Base-by-base conservation (phyloP, 2,329 filamentous ascomycete genomes). In the Pestalotiopsis sp. region DNA sequence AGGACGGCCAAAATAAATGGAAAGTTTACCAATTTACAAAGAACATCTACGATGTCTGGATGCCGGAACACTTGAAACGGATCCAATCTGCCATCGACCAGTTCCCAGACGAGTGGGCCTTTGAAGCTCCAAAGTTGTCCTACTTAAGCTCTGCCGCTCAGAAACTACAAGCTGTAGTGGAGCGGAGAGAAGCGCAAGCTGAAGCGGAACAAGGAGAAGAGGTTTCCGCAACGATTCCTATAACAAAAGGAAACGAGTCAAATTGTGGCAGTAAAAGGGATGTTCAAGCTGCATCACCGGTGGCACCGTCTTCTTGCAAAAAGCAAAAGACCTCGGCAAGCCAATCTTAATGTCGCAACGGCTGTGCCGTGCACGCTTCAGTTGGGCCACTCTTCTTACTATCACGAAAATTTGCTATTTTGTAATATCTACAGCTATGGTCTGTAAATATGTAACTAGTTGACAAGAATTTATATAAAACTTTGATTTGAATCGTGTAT, bases 1-100 rank as follows among this genome's bases (percentile, higher is more conserved):
- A 75, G 1, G 74, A 79, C 31, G 77, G 78, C 1, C 78, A 70
- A 68, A 77, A 81, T 1, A 82, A 75, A 70, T 82, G 79, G 80
- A 78, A 73, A 2, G 71, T 77, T 12, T 80, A 82, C 72, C 76
- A 72, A 13, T 81, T 82, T 67, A 77, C 73, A 2, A 79, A 73
- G 69, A 81, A 77, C 61, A 70, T 83, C 49, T 82, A 82, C 68
- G 70, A 79, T 49, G 71, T 36, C 4, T 82, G 78, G 79, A 75
- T 78, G 75, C 79, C 76, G 4, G 66, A 4, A 62, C 78, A 82
- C 70, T 76, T 82, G 13, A 73, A 78, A 71, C 78, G 74, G 59
- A 77, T 83, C 62, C 77, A 75, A 69, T 82, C 79, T 6, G 80
- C 75, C 56, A 78, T 82, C 59, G 73, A 82, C 73, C 70, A 78